A percentile compares a stretch with the other conserved stretches of the same genome.
phyloP scores from a whole-genome alignment of 73 alveolate species.

The Chromera velia region DNA sequence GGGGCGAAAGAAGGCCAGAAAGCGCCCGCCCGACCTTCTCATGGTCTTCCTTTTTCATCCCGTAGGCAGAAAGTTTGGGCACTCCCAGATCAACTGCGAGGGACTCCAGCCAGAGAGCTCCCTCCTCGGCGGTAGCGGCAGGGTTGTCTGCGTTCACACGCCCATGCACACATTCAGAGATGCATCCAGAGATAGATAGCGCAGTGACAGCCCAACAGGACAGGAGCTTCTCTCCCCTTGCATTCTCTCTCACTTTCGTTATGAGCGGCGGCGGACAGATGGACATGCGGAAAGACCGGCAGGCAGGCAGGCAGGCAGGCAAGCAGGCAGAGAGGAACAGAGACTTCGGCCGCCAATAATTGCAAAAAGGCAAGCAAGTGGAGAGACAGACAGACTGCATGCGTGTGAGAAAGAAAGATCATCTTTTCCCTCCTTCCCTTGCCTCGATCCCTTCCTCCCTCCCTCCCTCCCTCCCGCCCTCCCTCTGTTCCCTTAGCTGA shows the following conservation, averaged over 20 bases:
- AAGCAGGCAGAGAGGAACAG: not conserved
- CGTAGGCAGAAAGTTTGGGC: not conserved
- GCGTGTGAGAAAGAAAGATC: too few species aligned
- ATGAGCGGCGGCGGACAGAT: not conserved
- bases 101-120: not conserved
- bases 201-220: too few species aligned
- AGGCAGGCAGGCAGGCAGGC: not conserved
- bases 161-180: not conserved
- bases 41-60: not conserved
- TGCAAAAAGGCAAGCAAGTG: too few species aligned
- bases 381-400: too few species aligned
- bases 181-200: too few species aligned
- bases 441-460: too few species aligned
- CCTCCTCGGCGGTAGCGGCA: not conserved
- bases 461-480: too few species aligned
- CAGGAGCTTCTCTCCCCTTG: too few species aligned
- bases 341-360: too few species aligned
- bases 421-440: too few species aligned
- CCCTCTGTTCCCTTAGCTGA: not conserved
- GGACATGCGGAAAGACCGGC: not conserved
- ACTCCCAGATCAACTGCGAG: not conserved
- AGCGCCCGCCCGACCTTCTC: not conserved
- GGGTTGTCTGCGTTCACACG: not conserved
- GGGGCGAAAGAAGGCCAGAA: too few species aligned
- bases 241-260: too few species aligned